Evolutionary conservation across 257 asterid genomes (phyloP).

Genomic region (Agastache rugosa): DNA sequence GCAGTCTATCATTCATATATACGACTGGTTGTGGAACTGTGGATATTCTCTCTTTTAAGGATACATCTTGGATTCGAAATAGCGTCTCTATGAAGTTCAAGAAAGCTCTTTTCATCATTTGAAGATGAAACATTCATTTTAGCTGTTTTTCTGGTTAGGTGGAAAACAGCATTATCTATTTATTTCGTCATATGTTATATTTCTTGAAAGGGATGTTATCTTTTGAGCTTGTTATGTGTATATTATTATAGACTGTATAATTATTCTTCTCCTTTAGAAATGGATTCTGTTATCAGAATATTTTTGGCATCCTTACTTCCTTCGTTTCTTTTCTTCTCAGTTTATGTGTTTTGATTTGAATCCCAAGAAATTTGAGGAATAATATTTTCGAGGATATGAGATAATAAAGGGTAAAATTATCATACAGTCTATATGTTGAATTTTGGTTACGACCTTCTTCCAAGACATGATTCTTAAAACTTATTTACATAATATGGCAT

Average conservation of each 20-base stretch:
- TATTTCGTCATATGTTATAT: slow-evolving; percentile 29
- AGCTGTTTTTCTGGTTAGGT: slow-evolving; percentile 35
- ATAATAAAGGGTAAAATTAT: no score
- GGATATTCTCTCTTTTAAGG: slow-evolving; percentile 44
- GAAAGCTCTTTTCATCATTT: slow-evolving; percentile 30
- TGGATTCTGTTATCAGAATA: slow-evolving; percentile 22
- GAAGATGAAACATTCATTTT: slow-evolving; percentile 31
- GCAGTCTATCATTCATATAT: slow-evolving; percentile 23
- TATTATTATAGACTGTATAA: slow-evolving; percentile 29
- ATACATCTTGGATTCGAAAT: slow-evolving; percentile 31
- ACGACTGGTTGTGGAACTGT: slow-evolving; percentile 38
- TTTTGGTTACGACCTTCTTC: no score
- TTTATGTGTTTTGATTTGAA: no score
- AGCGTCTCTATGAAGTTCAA: slow-evolving; percentile 29
- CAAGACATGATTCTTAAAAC: no score
- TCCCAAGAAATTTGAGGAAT: no score
- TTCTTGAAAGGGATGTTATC: slow-evolving; percentile 18
- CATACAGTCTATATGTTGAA: no score
- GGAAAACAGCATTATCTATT: slow-evolving; percentile 34
- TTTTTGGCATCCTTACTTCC: background rate
- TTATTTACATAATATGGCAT: no score
- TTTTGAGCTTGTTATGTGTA: slow-evolving; percentile 28
- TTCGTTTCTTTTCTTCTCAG: no score
- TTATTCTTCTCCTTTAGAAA: slow-evolving; percentile 29
- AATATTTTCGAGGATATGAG: no score